Evolutionary conservation across 345 rosid genomes (phyloP), one percentile per base, ranked within the genome.

Genomic region (Brassica incana): DNA sequence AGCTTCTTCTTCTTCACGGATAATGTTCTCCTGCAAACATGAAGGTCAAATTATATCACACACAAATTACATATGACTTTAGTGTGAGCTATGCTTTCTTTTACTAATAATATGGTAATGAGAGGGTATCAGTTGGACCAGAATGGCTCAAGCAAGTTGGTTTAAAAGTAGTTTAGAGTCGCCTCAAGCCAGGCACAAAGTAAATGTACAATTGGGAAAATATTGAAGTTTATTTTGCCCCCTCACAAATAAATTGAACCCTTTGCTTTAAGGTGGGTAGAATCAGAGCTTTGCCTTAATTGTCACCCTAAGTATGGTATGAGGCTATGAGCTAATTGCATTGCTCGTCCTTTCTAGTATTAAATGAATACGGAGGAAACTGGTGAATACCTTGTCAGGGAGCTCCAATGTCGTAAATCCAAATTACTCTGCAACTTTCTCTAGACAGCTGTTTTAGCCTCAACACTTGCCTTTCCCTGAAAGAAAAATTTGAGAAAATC

Each of bases 361-460:
- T 9, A 30, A 33, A 25, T 48, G 36, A 32, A 60, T 40, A 14
- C 14, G 0, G 8, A 11, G 36, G 79, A 29, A 74, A 64, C 6
- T 60, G 62, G 48, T 74, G 67, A 72, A 29, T 76, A 84, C 92
- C 88, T 81, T 81, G 40, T 52, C 60, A 62, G 50, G 75, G 79
- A 52, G 67, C 29, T 69, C 75, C 72, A 78, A 32, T 52, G 77
- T 61, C 8, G 50, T 73, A 64, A 72, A 73, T 62, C 75, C 40
- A 58, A 81, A 10, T 48, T 52, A 68, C 16, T 32, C 33, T 38
- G 59, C 35, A 50, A 23, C 67, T 35, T 78, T 78, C 23, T 65
- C 83, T 85, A 92, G 65, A 88, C 86, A 25, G 90, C 83, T 81
- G 93, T 87, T 85, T 90, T 87, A 75, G 77, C 83, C 76, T 86